Base-by-base conservation (phyloP, 2,329 filamentous ascomycete genomes). In the Claviceps sp. region DNA sequence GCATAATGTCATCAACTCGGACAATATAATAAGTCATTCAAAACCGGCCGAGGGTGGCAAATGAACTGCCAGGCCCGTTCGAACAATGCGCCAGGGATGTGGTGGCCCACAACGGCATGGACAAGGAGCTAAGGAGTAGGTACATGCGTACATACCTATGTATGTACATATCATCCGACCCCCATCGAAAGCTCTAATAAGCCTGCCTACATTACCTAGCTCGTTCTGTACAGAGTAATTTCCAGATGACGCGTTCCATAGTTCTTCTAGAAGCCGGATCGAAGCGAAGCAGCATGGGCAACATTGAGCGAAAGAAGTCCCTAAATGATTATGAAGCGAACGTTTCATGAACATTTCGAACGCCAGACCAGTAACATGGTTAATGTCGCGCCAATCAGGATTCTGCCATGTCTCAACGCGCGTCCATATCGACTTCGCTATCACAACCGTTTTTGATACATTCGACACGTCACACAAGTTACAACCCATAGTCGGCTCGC, bases 241-340 rank as follows among this genome's bases (percentile, higher is more conserved):
- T 39, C 46, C 17, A 39, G 16, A 37, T 39, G 46, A n/a, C 19
- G 11, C 37, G 46, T 38, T 50, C 26, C 40, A 22, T 17, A 44
- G 24, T 24, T n/a, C 48, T 50, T 50, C 48, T 38, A 42, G 48
- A 50, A 50, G 48, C 40, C n/a, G 40, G 40, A 38, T 44, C 40
- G 40, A 50, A 50, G 47, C 39, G 39, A 17, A 34, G 40, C 40
- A 30, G 40, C 19, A 39, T 24, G 24, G 24, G 24, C 4, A 5
- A 24, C 5, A 24, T 24, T 24, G 26, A 39, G 47, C 34, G 41
- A 40, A 11, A 13, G 19, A 24, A 44, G 19, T 26, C 22, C 13
- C 24, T 24, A 26, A 26, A n/a, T 17, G 6, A 10, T 41, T 4
- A 39, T 19, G 46, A 39, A 17, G 14, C 30, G 30, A 47, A n/a